Evolutionary conservation across 2,329 filamentous ascomycete species (phyloP), one percentile per base, ranked within the genome.

Genomic region (Diatrype stigma): DNA sequence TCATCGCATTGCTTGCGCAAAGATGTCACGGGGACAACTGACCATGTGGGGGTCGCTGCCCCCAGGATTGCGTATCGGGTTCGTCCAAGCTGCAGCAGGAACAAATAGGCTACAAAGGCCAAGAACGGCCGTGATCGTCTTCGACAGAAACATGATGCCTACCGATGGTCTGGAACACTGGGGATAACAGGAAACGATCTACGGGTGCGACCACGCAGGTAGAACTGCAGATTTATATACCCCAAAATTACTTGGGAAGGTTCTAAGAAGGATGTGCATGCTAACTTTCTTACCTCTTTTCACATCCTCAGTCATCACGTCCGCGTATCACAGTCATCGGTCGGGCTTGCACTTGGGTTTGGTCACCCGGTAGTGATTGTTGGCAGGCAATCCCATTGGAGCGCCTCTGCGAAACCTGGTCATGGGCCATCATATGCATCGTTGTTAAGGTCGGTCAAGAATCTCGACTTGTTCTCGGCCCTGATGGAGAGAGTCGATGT

Each of bases 41-140:
- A 74, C 73, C 5, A 82, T 73, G 53, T 76, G 75, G 1, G 79
- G 78, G 55, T 82, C 79, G 19, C 72, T 74, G 7, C 79, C 78
- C 34, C 76, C 72, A 0, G 70, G 70, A 19, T 68, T 67, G 37
- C 75, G 73, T 45, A 82, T 70, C 0, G 79, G 78, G 52, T 82
- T 82, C 32, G 75, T 75, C 56, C 73, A 82, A 17, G 71, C 67
- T 32, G 55, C 51, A 12, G 56, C 57, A 8, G 49, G 54, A 42
- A 52, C 45, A 21, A 60, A 23, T 12, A 63, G 48, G 49, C 52
- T 53, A 14, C 40, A 26, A 23, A 22, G 3, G 40, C 17, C 40
- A 22, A 42, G 40, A 19, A 26, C 6, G 22, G 21, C 21, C 21
- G 40, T 42, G 11, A 26, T 16, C 22, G 8, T 22, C 34, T 37